Base-by-base conservation (phyloP, 1,284 basidiomycete species). In the Exobasidium cylindrosporum region DNA sequence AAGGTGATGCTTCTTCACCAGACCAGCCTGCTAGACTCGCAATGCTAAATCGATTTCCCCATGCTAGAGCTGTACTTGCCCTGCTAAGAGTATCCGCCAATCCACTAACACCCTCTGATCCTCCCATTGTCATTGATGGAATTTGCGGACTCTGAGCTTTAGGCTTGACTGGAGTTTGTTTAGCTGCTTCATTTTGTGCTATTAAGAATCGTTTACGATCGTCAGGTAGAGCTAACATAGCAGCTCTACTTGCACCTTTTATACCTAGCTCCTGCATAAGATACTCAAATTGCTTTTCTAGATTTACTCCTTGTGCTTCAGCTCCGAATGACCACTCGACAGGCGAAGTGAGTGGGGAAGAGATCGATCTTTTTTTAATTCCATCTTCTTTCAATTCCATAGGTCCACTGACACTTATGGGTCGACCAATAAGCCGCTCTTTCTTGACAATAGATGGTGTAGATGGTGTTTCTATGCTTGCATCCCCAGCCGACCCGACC, bases 1-100 rank as follows among this genome's bases (percentile, higher is more conserved):
- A 60, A 57, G 46, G 63, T 46, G 28, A 62, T 54, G 29, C 67
- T 57, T 10, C 69, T 28, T 54, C 66, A 7, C 68, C 65, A 21
- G 65, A 68, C 71, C 80, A 80, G 14, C 84, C 81, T 10, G 86
- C 84, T 84, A 90, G 88, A 21, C 85, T 85, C 4, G 85, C 81
- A 0, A 89, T 83, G 1, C 90, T 91, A 65, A 92, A 86, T 23
- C 90, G 85, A 64, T 86, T 88, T 76, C 89, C 86, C 60, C 90
- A 81, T 14, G 86, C 83, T 23, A 73, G 44, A 43, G 65, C 62
- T 17, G 58, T 57, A 3, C 65, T 68, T 21, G 44, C 69, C 14
- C 72, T 63, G 17, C 63, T 68, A 44, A 73, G 60, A 3, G 72
- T 66, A 11, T 70, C 68, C 21, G 66, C 35, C 83, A 81, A 65